Base-by-base conservation (phyloP, 768 basidiomycete species). In the Amanita rimosa region DNA sequence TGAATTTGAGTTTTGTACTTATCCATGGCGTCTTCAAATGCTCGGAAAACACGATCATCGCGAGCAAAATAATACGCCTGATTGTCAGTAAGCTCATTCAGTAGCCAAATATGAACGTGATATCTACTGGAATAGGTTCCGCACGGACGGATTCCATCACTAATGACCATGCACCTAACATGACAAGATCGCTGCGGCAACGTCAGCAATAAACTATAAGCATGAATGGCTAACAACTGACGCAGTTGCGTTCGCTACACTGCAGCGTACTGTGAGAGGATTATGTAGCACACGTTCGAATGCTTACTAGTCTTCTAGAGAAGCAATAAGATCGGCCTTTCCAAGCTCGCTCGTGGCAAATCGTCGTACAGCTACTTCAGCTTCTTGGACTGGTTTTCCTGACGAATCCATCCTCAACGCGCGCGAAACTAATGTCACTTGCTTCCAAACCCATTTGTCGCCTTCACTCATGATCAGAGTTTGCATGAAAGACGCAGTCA, bases 381-480 rank as follows among this genome's bases (percentile, higher is more conserved):
- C 90, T 6, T 77, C 74, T 26, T 72, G 63, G 1, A 96, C 91
- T 2, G 94, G 93, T 54, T 79, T 74, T 1, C 83, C 84, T 45
- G 71, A 72, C 13, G 76, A 74, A 0, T 83, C 84, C 1, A 75
- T 70, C 37, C 78, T 76, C 49, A 96, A 67, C 2, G 89, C 83
- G 37, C 83, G 74, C 0, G 80, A 74, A 47, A 93, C 68, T 40
- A 78, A 79, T 14, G 76, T 72, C 3, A 81, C 75, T 51, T 91
- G 79, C 2, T 79, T 73, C 50, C 70, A 69, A n/a, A 98, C 76
- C 88, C 90, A 96, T 53, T 79, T 75, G 55, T 94, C 88, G 13
- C 94, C 94, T 70, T 96, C 93, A 49, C 87, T 91, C 94, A 97
- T 97, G 55, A 98, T 79, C 31, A 97, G 69, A 13, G 91, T 91